A percentile compares a stretch with the other conserved stretches of the same genome.
These are phyloP conservation scores for Picochlorum costavermella DNA, from an alignment of 139 green algal genomes.

Conservation along the genomic window DNA sequence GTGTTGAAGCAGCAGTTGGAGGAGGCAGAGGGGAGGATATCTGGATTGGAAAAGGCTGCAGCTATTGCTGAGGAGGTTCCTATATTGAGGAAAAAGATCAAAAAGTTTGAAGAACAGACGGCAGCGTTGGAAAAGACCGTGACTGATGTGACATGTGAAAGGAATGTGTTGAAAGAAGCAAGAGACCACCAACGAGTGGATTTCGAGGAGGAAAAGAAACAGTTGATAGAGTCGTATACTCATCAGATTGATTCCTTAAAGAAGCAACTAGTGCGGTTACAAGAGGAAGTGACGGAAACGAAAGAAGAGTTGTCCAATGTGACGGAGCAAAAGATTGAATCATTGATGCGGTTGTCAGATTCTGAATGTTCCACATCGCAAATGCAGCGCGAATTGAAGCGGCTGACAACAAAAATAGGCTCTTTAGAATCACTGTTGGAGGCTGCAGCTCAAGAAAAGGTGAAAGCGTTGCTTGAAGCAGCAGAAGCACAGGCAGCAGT, in stretches of 20 bases:
- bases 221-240: background rate
- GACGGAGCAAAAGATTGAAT: slow-evolving; percentile 8
- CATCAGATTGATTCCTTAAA: background rate
- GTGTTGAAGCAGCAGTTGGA: slow-evolving; percentile 3
- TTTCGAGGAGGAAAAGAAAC: slow-evolving; percentile 2
- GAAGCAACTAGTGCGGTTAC: background rate
- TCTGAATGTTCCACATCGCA: background rate
- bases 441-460: slow-evolving; percentile 4
- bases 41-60: slow-evolving; percentile 3
- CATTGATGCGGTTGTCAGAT: slow-evolving; percentile 4
- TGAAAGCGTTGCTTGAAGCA: slow-evolving; percentile 2
- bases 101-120: background rate
- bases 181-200: background rate
- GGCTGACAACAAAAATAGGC: background rate
- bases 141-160: background rate
- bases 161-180: slow-evolving; percentile 1
- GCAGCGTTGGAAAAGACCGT: background rate
- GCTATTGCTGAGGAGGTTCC: background rate
- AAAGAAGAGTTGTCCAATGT: slow-evolving; percentile 11
- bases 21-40: background rate
- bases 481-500: slow-evolving; percentile 4
- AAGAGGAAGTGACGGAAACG: slow-evolving; percentile 1
- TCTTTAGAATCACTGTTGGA: background rate
- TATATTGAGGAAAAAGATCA: background rate
- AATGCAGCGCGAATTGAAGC: background rate